Evolutionary conservation across 2,329 filamentous ascomycete species (phyloP).

Genomic region (Nigrospora osmanthi): DNA sequence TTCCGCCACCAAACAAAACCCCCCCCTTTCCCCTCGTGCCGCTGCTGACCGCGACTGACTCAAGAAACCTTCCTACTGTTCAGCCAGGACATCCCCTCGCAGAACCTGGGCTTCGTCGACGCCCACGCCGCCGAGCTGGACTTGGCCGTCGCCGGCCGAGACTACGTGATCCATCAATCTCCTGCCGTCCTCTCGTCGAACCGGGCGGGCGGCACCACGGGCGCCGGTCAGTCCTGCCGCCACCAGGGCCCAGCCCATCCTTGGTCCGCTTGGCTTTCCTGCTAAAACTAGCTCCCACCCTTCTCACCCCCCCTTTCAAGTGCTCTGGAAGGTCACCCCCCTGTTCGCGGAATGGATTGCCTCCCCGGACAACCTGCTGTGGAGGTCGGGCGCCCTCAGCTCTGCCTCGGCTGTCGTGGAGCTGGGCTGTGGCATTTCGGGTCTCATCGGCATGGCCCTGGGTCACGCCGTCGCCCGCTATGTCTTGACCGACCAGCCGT

Average conservation of each 20-base stretch:
- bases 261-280: not conserved
- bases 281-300: not conserved
- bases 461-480: conserved; percentile 55
- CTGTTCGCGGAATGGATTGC: conserved; percentile 75
- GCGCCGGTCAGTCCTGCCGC: conserved; percentile 43
- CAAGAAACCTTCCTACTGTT: conserved; percentile 85
- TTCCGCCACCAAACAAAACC: conserved; percentile 6
- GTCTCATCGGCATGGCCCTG: conserved; percentile 65
- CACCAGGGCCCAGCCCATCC: not conserved
- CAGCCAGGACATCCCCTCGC: conserved; percentile 64
- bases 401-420: conserved; percentile 60
- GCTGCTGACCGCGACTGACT: not conserved
- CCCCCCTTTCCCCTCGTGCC: not conserved
- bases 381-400: conserved; percentile 43
- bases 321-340: conserved; percentile 88
- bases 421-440: conserved; percentile 82
- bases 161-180: conserved; percentile 76
- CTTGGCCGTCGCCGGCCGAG: conserved; percentile 58
- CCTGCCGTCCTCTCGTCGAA: conserved; percentile 73
- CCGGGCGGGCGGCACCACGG: conserved; percentile 65
- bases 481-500: conserved; percentile 80
- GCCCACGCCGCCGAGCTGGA: conserved; percentile 57
- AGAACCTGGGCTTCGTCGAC: conserved; percentile 81
- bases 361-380: conserved; percentile 54
- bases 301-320: conserved; percentile 28